A percentile compares a stretch with the other conserved stretches of the same genome.
These are phyloP conservation scores for Phaseolus coccineus DNA, from an alignment of 331 rosid genomes.

Conservation along the genomic window DNA sequence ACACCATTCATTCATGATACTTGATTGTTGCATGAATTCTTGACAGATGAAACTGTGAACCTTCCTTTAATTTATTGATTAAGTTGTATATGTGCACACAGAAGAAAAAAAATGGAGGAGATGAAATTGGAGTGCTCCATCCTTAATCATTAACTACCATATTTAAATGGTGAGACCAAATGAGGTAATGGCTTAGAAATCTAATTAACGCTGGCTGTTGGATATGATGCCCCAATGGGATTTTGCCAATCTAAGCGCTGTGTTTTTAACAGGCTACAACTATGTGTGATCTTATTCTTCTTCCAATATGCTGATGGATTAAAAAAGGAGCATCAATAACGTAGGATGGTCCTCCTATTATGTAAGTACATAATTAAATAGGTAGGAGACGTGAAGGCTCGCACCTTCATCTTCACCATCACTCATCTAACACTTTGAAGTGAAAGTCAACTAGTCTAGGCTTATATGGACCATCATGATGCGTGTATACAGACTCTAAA, in stretches of 20 bases:
- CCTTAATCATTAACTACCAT: conserved; percentile 24
- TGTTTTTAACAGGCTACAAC: conserved; percentile 11
- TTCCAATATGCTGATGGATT: conserved; percentile 18
- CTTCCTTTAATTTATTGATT: conserved; percentile 5
- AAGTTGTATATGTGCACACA: background rate
- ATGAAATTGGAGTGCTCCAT: conserved; percentile 10
- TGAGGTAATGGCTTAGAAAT: conserved; percentile 44
- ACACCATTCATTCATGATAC: no score
- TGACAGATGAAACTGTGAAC: conserved; percentile 1
- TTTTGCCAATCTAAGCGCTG: conserved; percentile 28
- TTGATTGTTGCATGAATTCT: no score
- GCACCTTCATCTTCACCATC: conserved; percentile 7
- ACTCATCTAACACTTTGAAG: conserved; percentile 29
- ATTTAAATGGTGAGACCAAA: conserved; percentile 22
- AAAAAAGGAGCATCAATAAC: conserved; percentile 30
- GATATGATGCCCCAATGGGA: conserved; percentile 13
- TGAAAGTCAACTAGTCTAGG: conserved; percentile 48
- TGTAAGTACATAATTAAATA: conserved; percentile 33
- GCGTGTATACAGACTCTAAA: conserved; percentile 15
- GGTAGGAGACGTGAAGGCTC: conserved; percentile 35
- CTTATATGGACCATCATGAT: conserved; percentile 38
- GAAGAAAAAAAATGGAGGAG: no score
- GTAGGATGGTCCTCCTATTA: conserved; percentile 47
- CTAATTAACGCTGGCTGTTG: conserved; percentile 9
- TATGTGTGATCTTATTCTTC: conserved; percentile 27